phyloP scores from a whole-genome alignment of 1,284 basidiomycete genomes.

The Tilletia caries region DNA sequence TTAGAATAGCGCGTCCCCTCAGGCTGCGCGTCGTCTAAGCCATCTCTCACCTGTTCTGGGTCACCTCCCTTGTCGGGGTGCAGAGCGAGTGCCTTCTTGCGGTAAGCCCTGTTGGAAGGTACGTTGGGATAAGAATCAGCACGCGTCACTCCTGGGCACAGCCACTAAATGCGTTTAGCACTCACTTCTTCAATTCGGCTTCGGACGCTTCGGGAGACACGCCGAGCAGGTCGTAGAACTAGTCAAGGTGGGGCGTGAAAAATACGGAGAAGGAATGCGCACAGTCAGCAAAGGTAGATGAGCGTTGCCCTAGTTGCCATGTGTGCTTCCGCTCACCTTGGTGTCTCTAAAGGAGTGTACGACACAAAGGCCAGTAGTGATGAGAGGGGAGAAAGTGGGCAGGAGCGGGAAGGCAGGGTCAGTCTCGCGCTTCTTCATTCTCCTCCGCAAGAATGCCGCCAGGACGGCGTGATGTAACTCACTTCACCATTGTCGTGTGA shows the following conservation, averaged over 20 bases:
- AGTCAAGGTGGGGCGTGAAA: neutral
- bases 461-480: neutral
- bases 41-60: slow-evolving; percentile 61
- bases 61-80: slow-evolving; percentile 98
- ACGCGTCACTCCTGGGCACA: neutral
- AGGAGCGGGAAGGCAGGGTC: neutral
- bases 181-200: slow-evolving; percentile 51
- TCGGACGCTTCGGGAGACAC: slow-evolving; percentile 40
- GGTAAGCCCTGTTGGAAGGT: slow-evolving; percentile 30
- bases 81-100: slow-evolving; percentile 46
- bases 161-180: slow-evolving; percentile 12
- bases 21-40: neutral
- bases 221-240: slow-evolving; percentile 53
- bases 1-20: neutral
- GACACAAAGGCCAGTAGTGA: no score
- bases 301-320: no score
- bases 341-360: neutral
- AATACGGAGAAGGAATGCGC: neutral
- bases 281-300: slow-evolving; percentile 5
- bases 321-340: neutral
- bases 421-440: neutral
- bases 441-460: no score
- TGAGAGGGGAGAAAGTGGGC: no score
- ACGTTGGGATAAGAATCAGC: no score
- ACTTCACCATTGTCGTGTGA: neutral